A percentile compares a stretch with the other conserved stretches of the same genome.
Conservation (phyloP, 345 rosid species). For the Anastatica hierochuntica region DNA sequence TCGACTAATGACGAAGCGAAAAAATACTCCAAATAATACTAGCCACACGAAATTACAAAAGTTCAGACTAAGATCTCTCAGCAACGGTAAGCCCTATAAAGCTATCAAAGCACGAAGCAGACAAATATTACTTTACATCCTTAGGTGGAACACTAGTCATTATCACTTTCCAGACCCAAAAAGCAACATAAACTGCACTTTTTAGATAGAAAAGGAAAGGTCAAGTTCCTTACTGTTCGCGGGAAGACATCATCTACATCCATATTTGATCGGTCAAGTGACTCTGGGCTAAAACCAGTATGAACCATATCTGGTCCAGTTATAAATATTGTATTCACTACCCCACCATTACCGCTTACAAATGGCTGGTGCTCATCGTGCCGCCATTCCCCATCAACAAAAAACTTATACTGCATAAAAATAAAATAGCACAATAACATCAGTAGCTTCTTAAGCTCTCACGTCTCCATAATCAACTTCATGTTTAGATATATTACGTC, state of each 20-base stretch:
- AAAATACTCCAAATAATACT: no score
- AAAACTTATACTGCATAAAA: constrained; percentile 71
- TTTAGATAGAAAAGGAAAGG: constrained; percentile 6
- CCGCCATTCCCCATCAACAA: constrained; percentile 89
- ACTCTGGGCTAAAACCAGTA: constrained; percentile 33
- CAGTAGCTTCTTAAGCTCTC: constrained; percentile 6
- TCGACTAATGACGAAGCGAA: no score
- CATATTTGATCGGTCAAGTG: constrained; percentile 47
- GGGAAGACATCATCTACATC: constrained; percentile 60
- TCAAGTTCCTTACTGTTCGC: constrained; percentile 36
- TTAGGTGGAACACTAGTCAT: no score
- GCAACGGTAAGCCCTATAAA: not conserved
- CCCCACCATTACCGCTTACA: constrained; percentile 50
- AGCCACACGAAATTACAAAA: no score
- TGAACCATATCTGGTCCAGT: constrained; percentile 35
- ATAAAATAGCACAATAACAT: constrained; percentile 18
- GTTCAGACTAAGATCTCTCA: no score
- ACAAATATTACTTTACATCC: no score
- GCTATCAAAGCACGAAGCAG: no score
- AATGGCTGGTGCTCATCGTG: constrained; percentile 54
- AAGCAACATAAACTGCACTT: not conserved
- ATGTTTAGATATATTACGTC: not conserved
- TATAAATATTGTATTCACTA: constrained; percentile 58
- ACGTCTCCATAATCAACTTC: not conserved
- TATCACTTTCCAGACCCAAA: not conserved